Evolutionary conservation across 2,329 filamentous ascomycete species (phyloP).

Genomic region (Chalara sp.): DNA sequence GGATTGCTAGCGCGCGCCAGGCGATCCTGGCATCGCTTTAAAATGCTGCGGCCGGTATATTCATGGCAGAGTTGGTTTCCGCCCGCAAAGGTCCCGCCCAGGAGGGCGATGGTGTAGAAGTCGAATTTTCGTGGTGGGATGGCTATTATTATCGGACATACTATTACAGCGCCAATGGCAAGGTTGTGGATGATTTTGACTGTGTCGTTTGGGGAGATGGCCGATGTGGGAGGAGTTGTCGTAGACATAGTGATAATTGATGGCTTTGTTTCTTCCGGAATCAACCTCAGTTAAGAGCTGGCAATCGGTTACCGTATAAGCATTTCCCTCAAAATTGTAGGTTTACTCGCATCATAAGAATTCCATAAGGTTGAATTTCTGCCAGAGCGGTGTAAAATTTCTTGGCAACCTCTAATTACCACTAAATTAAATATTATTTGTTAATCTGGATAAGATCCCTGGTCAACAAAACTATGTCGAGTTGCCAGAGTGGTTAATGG

Average conservation of each 20-base stretch:
- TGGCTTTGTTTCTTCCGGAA: background rate
- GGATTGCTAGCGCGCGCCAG: conserved; percentile 1
- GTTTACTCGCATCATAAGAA: background rate
- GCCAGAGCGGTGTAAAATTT: background rate
- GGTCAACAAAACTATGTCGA: conserved; percentile 7
- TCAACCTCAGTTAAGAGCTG: background rate
- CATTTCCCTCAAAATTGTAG: background rate
- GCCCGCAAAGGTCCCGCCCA: conserved; percentile 28
- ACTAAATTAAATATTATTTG: background rate
- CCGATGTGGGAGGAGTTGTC: background rate
- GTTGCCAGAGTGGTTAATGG: conserved; percentile 29
- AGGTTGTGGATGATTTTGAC: conserved; percentile 17
- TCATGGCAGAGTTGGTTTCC: conserved; percentile 24
- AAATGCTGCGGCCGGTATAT: conserved; percentile 23
- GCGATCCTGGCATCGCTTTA: conserved; percentile 12
- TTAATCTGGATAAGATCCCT: conserved; percentile 4
- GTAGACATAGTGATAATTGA: conserved; percentile 2
- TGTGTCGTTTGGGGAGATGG: background rate
- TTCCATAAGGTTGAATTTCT: background rate
- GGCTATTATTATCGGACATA: conserved; percentile 45
- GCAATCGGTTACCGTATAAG: background rate
- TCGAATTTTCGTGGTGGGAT: conserved; percentile 58
- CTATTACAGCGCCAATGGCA: conserved; percentile 39
- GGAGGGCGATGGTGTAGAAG: conserved; percentile 49
- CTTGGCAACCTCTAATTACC: background rate